Evolutionary conservation across 2,329 filamentous ascomycete species (phyloP).

Genomic region (Fusarium albosuccineum): DNA sequence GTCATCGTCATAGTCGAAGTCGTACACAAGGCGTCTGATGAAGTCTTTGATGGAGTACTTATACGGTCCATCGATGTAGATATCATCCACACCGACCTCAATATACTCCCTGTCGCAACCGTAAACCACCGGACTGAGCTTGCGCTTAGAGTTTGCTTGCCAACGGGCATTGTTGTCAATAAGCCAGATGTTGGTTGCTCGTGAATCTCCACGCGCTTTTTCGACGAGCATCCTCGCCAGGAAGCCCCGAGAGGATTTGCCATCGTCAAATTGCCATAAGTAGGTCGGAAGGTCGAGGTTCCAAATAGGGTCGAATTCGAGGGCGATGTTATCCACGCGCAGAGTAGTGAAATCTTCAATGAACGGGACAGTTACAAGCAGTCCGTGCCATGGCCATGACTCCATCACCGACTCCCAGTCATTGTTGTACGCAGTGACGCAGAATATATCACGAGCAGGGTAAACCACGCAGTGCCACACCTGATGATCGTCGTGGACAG

Average conservation of each 20-base stretch:
- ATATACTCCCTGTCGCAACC: slow-evolving; percentile 17
- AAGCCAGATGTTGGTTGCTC: slow-evolving; percentile 1
- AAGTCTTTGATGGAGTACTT: no score
- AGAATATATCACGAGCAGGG: slow-evolving; percentile 1
- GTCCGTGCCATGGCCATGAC: neutral
- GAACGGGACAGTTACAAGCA: neutral
- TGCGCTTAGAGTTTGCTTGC: neutral
- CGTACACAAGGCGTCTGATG: neutral
- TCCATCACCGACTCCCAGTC: neutral
- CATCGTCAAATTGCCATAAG: neutral
- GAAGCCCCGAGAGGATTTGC: neutral
- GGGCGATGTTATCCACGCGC: neutral
- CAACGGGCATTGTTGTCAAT: slow-evolving; percentile 8
- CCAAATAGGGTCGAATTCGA: slow-evolving; percentile 8
- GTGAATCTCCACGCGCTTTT: rapidly evolving
- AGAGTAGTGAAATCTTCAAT: no score
- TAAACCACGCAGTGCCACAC: neutral
- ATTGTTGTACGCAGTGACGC: neutral
- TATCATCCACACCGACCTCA: neutral
- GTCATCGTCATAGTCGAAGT: neutral
- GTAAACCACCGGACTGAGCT: no score
- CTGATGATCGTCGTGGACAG: neutral
- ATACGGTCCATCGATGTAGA: neutral
- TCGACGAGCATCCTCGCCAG: neutral
- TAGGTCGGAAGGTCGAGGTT: neutral